Evolutionary conservation across 805 yeast species (phyloP), one percentile per base, ranked within the genome.

Genomic region (Lachancea dasiensis): DNA sequence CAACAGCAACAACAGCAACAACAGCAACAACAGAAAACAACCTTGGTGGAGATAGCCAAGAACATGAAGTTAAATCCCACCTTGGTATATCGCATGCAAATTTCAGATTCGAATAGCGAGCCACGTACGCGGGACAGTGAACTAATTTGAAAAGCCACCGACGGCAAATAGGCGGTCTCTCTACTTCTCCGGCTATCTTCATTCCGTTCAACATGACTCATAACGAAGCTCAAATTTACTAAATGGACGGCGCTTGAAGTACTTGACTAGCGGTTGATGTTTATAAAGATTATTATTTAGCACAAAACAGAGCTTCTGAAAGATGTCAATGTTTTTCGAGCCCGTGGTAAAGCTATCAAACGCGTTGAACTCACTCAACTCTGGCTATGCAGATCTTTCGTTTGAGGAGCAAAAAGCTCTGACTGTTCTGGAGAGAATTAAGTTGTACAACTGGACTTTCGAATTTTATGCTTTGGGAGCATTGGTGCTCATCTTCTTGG

Each of bases 391-490:
- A 30, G 34, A 56, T 16, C 42, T 51, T 16, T 40, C 67, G 2
- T 54, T 45, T 34, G 80, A 76, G 28, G 81, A 79, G 45, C 73
- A 85, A 57, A 67, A 69, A 25, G 66, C 63, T 5, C 64, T 86
- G 76, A 63, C 82, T 2, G 17, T 86, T 35, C 30, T 64, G 34
- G 70, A 80, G 49, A 77, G 97, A 52, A 38, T 84, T 27, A 48
- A 51, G 41, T 48, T 64, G 20, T 79, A 82, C 59, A 78, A 84
- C 61, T 92, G 97, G 96, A 68, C 67, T 30, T 70, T 81, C 53
- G 98, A 90, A 67, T 26, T 68, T 20, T 50, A 72, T 43, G 75
- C 86, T 17, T 16, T 80, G 11, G 68, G 64, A 9, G 58, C 80
- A 41, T 70, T 83, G 34, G 47, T 64, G 0, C 60, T 60, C 2